These are phyloP conservation scores for Lichtheimia ramosa DNA, from an alignment of 371 early-diverging fungal species.

Conservation along the genomic window DNA sequence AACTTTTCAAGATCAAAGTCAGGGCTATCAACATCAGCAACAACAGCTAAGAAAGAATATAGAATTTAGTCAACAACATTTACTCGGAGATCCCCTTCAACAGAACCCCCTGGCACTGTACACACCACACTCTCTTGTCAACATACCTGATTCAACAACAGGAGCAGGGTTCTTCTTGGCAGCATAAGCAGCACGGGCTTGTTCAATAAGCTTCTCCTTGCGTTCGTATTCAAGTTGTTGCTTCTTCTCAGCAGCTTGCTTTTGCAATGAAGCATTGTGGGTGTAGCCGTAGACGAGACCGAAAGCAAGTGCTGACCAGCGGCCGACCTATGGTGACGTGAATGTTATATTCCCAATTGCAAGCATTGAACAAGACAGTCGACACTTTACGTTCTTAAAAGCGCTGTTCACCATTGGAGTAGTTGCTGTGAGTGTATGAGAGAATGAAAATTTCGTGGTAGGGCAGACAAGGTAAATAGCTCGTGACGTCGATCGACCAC, in stretches of 20 bases:
- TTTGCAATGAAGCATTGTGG: conserved; percentile 66
- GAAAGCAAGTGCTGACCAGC: conserved; percentile 73
- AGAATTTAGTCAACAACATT: background rate
- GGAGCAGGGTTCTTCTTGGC: conserved; percentile 49
- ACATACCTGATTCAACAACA: conserved; percentile 19
- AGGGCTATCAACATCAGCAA: conserved; percentile 62
- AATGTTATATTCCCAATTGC: background rate
- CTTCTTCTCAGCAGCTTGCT: conserved; percentile 58
- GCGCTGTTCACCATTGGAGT: conserved; percentile 39
- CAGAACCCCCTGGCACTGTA: too few relatives aligned
- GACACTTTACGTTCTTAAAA: conserved; percentile 36
- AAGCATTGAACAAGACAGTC: background rate
- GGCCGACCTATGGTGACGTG: conserved; percentile 57
- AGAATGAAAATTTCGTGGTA: conserved; percentile 1
- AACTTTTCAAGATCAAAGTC: conserved; percentile 68
- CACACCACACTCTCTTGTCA: background rate
- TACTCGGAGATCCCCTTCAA: background rate
- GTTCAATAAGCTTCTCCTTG: conserved; percentile 69
- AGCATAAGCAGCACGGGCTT: conserved; percentile 70
- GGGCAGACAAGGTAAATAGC: background rate
- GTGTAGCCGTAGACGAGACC: conserved; percentile 75
- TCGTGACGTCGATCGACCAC: background rate
- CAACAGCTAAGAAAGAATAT: conserved; percentile 2
- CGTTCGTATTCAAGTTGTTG: conserved; percentile 61
- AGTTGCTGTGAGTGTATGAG: background rate